Conservation (phyloP, 208 protist genomes). For the Trypanosoma boissoni region DNA sequence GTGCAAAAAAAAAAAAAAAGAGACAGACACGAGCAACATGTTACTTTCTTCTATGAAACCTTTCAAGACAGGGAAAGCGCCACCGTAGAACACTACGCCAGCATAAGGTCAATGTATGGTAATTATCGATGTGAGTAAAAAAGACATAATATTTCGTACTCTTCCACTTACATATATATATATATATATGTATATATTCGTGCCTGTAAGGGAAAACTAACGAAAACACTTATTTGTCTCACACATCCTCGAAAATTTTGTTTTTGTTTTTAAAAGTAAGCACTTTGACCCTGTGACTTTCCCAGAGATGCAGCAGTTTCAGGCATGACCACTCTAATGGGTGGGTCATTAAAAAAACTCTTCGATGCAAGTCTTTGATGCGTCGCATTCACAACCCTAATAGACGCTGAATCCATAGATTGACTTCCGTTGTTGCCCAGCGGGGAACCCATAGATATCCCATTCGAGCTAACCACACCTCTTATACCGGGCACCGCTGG, state of each 20-base stretch:
- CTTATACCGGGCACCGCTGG: too few species aligned
- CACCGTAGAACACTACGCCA: slow-evolving; percentile 5
- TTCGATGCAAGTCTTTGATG: slow-evolving; percentile 29
- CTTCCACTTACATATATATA: too few species aligned
- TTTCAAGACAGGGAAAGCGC: too few species aligned
- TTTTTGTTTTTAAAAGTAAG: slow-evolving; percentile 64
- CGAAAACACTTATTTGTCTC: too few species aligned
- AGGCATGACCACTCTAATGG: neutral
- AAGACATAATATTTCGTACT: too few species aligned
- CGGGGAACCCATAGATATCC: too few species aligned
- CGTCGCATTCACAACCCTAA: slow-evolving; percentile 8
- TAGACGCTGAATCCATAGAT: slow-evolving; percentile 9
- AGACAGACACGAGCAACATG: neutral
- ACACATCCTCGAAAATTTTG: too few species aligned
- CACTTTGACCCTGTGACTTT: slow-evolving; percentile 23
- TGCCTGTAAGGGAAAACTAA: neutral
- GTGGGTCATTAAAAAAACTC: slow-evolving; percentile 32
- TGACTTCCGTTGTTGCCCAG: slow-evolving; percentile 7
- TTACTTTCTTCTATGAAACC: slow-evolving; percentile 6
- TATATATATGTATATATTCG: slow-evolving; percentile 6
- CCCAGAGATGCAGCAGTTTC: slow-evolving; percentile 17
- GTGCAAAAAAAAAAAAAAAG: neutral
- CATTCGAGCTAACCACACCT: too few species aligned
- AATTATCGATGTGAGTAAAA: too few species aligned
- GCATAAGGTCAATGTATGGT: neutral